Evolutionary conservation across 306 rosid species (phyloP), one percentile per base, ranked within the genome.

Genomic region (Cucumis melo): DNA sequence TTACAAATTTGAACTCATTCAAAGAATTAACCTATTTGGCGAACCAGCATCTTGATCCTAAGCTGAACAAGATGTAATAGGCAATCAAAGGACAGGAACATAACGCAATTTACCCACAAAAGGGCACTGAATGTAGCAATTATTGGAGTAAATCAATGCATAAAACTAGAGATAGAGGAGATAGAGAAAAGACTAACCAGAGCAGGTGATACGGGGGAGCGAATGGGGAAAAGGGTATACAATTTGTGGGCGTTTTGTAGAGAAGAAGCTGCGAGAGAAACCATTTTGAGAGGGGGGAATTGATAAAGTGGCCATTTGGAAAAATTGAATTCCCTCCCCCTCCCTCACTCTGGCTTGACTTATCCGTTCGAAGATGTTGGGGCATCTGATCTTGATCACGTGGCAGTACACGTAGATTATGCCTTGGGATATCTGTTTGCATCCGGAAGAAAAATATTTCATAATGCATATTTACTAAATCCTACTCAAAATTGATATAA

Each of bases 271-370:
- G 56, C 77, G 60, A 74, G 83, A 79, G 67, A 84, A 73, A 23
- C 62, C 48, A 80, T 77, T 85, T 15, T 83, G 90, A 7, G 92
- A 87, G 79, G 84, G 77, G 44, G 89, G 86, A 82, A 86, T 68
- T 74, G 96, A 83, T 65, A 83, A 67, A 70, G 82, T 75, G 21
- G 93, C 96, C 98, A 91, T 91, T 79, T 76, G 55, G 81, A 23
- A 38, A 36, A 16, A 5, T 20, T 20, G 73, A 39, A 75, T 39
- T 42, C 41, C 11, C 23, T 65, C 65, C 48, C 53, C 5, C 63
- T 79, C 42, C 38, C 76, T 51, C 29, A 11, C 74, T 72, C 65
- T 15, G 39, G 39, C 42, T 56, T 8, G 56, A 61, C 81, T 77
- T 85, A 82, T 80, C 83, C 60, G n/a, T 79, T 13, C 21, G 12